Evolutionary conservation across 1,284 basidiomycete genomes (phyloP), one percentile per base, ranked within the genome.

Genomic region (Termitomyces sp.): DNA sequence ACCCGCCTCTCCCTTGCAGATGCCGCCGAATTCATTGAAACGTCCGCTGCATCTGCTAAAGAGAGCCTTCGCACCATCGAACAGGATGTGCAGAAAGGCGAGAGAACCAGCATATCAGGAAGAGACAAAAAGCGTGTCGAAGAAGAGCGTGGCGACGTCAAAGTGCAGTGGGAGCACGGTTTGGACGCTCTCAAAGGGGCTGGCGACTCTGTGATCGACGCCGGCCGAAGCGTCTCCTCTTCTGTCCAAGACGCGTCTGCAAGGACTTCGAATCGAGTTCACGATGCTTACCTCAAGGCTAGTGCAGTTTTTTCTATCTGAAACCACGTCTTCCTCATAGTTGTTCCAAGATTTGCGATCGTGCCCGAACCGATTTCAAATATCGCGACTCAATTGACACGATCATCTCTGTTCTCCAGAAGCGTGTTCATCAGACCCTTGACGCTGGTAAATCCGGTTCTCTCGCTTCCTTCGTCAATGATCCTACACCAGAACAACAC

Each of bases 121-220:
- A 69, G 80, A 39, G 78, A 79, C 61, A 75, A 74, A 64, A 67
- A 78, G 61, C 68, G 74, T 0, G 61, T 78, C 1, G 69, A 76
- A 54, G 75, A 69, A 50, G 66, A 81, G 57, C 70, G 76, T 43
- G 66, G 73, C 36, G 73, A 78, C 44, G 60, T 72, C 0, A 77
- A 77, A 62, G 74, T 73, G 9, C 73, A 75, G 41, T 88, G 84
- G 62, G 81, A 86, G 67, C 77, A 78, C 59, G 74, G 80, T 0
- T 84, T 88, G 80, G 86, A 86, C 36, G 76, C 75, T 0, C 71
- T 79, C 13, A 87, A 84, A 63, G 74, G 70, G 5, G 73, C 69
- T 0, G 86, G 86, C 7, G 79, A 77, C 0, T 71, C 71, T 34
- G 75, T 73, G 6, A 87, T 88, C 31, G 83, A 80, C 9, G 73